Base-by-base conservation (phyloP, 1,284 basidiomycete genomes). In the Naganishia cerealis region DNA sequence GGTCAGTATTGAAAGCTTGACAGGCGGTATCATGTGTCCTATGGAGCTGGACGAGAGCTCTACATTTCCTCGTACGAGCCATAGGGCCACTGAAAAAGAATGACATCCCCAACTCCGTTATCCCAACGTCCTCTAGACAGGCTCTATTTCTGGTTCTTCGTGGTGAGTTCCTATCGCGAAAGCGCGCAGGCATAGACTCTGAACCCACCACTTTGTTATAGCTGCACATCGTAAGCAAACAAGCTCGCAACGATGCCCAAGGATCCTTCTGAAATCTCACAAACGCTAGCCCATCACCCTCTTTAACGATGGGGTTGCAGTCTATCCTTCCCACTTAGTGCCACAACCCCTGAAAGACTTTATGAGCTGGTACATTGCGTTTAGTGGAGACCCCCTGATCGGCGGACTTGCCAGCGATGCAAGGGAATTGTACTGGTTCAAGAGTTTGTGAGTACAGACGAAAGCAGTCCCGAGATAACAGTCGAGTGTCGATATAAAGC, bases 341-440 rank as follows among this genome's bases (percentile, higher is more conserved):
- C 70, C 70, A 7, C 40, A 40, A 24, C 38, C 38, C 5, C n/a
- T 71, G 40, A 48, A 74, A 7, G 42, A 52, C 36, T 61, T 71
- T 33, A 59, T 69, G 29, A 29, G 46, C 18, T 79, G 74, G 73
- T 79, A 78, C 62, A 68, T 77, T 13, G 21, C 43, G 1, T 70
- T 72, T 36, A 75, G 78, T 13, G 69, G 75, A 3, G 80, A 81
- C 67, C 78, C 80, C 0, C 71, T 81, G 42, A 67, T 81, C 15
- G 57, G 66, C 9, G 77, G 76, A 3, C 75, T 74, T n/a, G 52
- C 72, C 18, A 67, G 56, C 6, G 70, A 67, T 0, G 65, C 70
- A 0, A 67, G 62, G 3, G 72, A 71, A 9, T 77, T 77, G 73
- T 72, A 62, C 9, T 81, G 79, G 79, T 70, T 80, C 57, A 72